phyloP scores from a whole-genome alignment of 108 stramenopile genomes.

The Cylindrotheca closterium region DNA sequence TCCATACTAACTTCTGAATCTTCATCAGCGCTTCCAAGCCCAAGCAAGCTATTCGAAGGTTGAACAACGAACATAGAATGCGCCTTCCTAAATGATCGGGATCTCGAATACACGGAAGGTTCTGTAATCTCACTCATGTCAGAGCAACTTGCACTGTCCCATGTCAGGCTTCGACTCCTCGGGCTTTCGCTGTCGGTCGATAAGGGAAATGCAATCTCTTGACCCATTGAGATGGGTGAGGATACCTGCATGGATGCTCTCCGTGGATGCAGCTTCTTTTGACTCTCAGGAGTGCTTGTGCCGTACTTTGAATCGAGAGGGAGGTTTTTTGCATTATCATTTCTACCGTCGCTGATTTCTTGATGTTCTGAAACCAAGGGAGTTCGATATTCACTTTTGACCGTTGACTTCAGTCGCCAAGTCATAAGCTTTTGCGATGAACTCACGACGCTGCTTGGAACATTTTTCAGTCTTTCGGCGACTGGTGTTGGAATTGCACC shows the following conservation, averaged over 20 bases:
- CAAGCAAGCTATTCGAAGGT: too few species aligned
- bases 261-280: background rate
- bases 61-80: background rate
- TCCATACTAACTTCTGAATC: too few species aligned
- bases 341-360: slow-evolving; percentile 28
- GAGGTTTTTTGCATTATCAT: too few species aligned
- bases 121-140: slow-evolving; percentile 17
- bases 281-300: too few species aligned
- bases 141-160: slow-evolving; percentile 9
- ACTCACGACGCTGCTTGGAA: background rate
- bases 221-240: slow-evolving; percentile 15
- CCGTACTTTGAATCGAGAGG: too few species aligned
- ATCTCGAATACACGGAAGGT: background rate
- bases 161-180: slow-evolving; percentile 2
- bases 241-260: slow-evolving; percentile 5
- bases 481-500: too few species aligned
- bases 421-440: slow-evolving; percentile 6
- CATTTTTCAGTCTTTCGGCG: background rate
- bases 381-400: too few species aligned
- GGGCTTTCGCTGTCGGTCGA: background rate
- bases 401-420: slow-evolving; percentile 5
- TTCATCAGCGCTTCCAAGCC: too few species aligned
- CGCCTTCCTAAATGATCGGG: background rate
- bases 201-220: background rate
- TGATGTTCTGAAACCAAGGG: slow-evolving; percentile 14